phyloP scores from a whole-genome alignment of 768 basidiomycete species.

The Mycena vulgaris region DNA sequence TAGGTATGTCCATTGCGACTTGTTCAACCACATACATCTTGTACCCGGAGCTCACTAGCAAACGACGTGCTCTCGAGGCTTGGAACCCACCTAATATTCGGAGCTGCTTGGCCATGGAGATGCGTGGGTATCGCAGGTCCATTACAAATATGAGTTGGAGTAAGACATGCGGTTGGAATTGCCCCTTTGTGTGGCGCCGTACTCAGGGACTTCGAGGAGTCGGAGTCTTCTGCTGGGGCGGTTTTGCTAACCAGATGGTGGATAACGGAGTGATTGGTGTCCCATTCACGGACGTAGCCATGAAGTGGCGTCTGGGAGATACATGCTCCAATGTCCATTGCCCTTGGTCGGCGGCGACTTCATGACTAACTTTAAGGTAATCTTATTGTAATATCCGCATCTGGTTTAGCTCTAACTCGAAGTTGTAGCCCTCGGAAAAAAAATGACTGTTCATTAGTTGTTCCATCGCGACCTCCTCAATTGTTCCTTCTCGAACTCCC shows the following conservation, averaged over 20 bases:
- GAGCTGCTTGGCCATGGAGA: neutral
- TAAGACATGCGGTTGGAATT: neutral
- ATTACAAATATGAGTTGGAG: neutral
- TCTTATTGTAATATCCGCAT: too few relatives aligned
- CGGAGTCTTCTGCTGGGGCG: neutral
- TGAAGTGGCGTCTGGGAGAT: neutral
- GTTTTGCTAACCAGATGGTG: neutral
- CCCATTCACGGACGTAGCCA: neutral
- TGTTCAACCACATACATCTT: neutral
- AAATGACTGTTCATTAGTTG: too few relatives aligned
- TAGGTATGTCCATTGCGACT: slow-evolving; percentile 1
- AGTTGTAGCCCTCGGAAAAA: too few relatives aligned
- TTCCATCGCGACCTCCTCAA: too few relatives aligned
- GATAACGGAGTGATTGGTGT: neutral
- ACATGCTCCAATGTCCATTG: neutral
- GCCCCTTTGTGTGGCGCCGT: neutral
- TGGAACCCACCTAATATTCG: neutral
- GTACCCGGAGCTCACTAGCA: neutral
- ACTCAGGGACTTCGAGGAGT: slow-evolving; percentile 2
- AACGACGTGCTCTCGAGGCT: neutral
- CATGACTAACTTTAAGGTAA: too few relatives aligned
- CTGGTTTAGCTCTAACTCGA: too few relatives aligned
- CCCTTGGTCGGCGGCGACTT: too few relatives aligned
- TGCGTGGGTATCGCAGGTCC: neutral
- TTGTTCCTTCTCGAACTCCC: too few relatives aligned